phyloP scores from a whole-genome alignment of 2,329 filamentous ascomycete genomes.

The Cordyceps pruinosa region DNA sequence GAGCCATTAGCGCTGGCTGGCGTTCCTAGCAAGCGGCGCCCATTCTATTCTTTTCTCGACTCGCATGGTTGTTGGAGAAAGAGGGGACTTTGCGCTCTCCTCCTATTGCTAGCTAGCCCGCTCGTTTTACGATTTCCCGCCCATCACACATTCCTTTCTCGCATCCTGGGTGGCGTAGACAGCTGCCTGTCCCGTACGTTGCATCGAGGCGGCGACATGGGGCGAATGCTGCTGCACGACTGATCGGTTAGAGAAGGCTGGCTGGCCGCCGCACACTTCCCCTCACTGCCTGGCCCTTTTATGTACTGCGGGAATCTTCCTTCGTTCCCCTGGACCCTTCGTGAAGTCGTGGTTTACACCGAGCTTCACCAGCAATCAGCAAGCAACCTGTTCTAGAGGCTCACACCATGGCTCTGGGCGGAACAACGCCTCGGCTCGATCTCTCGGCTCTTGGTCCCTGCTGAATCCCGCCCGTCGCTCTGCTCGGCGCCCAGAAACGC shows the following conservation, averaged over 20 bases:
- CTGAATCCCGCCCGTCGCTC: too few relatives aligned
- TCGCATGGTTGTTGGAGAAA: neutral
- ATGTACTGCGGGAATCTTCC: too few relatives aligned
- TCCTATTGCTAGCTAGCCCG: neutral
- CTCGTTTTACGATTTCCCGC: neutral
- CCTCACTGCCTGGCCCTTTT: neutral
- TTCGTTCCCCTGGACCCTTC: too few relatives aligned
- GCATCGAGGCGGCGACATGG: too few relatives aligned
- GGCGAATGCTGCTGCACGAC: neutral
- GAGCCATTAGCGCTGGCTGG: neutral
- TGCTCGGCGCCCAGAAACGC: too few relatives aligned
- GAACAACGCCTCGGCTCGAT: neutral
- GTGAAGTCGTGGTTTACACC: too few relatives aligned
- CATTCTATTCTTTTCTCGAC: neutral
- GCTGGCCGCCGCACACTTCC: neutral
- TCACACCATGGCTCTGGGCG: slow-evolving; percentile 1
- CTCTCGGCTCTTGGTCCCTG: neutral
- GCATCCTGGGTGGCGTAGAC: neutral
- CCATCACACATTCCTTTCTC: neutral
- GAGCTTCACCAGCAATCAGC: too few relatives aligned
- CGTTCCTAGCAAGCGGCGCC: too few relatives aligned
- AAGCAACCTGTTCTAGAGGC: too few relatives aligned
- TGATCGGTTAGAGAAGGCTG: neutral
- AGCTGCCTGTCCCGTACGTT: too few relatives aligned
- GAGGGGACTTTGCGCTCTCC: neutral